Percentiles rank a stretch among this genome's conserved stretches.
These are phyloP conservation scores for Aspergillus fijiensis DNA, from an alignment of 2,329 filamentous ascomycete species.

Conservation along the genomic window DNA sequence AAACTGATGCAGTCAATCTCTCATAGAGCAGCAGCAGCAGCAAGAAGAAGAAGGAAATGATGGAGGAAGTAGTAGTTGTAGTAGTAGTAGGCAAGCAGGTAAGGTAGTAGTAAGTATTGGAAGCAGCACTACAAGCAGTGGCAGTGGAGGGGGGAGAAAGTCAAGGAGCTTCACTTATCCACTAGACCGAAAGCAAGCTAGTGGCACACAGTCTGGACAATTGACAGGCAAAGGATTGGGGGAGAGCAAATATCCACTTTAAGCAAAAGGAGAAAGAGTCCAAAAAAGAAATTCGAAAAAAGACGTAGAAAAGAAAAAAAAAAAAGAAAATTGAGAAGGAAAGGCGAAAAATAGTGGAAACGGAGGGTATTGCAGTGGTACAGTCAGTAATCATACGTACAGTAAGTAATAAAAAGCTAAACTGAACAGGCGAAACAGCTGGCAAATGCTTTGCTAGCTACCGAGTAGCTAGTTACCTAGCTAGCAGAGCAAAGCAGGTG, in stretches of 20 bases:
- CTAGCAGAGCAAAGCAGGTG: too few species aligned
- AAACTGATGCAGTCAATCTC: conserved; percentile 2
- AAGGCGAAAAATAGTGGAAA: neutral
- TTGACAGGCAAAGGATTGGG: conserved; percentile 18
- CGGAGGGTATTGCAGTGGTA: neutral
- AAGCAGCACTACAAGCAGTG: conserved; percentile 4
- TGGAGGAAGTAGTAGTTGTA: neutral
- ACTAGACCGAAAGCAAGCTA: conserved; percentile 11
- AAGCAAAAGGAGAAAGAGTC: conserved; percentile 1
- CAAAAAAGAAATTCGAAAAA: conserved; percentile 6
- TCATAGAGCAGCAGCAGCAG: conserved; percentile 2
- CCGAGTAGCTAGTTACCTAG: too few species aligned
- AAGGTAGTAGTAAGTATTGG: neutral
- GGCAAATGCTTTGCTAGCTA: neutral
- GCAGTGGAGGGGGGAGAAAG: conserved; percentile 11
- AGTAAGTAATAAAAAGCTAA: neutral
- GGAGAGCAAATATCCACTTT: conserved; percentile 9
- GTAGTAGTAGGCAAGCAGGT: neutral
- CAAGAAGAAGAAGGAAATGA: conserved; percentile 6
- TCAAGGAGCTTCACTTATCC: conserved; percentile 12
- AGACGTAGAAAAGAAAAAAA: neutral
- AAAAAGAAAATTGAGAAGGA: neutral
- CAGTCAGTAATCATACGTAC: neutral
- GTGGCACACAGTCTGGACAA: conserved; percentile 8
- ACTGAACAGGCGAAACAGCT: neutral